Evolutionary conservation across 805 yeast genomes (phyloP).

Genomic region (Kuraishia piskuri): DNA sequence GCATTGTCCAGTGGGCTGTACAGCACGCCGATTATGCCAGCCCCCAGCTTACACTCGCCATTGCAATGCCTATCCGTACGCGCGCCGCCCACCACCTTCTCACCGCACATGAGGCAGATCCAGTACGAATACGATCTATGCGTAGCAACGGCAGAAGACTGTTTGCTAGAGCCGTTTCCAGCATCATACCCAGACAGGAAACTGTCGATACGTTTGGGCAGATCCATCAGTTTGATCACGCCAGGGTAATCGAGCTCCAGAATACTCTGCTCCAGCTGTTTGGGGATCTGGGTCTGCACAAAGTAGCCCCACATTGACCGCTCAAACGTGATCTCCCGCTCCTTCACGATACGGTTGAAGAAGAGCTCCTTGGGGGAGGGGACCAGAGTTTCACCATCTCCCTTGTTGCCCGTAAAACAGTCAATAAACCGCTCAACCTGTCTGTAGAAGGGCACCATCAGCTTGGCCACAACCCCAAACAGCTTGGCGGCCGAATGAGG

Average conservation of each 20-base stretch:
- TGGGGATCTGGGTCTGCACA: constrained; percentile 17
- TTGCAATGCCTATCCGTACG: constrained; percentile 16
- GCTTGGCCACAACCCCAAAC: not conserved
- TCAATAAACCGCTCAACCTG: not conserved
- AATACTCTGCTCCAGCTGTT: constrained; percentile 15
- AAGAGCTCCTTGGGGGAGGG: not conserved
- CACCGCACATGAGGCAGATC: constrained; percentile 35
- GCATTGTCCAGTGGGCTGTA: constrained; percentile 13
- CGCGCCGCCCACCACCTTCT: constrained; percentile 21
- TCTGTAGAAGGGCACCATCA: not conserved
- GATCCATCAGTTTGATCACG: constrained; percentile 38
- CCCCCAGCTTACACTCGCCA: constrained; percentile 21
- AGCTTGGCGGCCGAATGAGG: not conserved
- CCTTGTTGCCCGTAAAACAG: not conserved
- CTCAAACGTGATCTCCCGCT: not conserved
- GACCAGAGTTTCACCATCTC: not conserved
- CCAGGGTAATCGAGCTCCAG: constrained; percentile 43
- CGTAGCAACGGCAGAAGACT: constrained; percentile 22
- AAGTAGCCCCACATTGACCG: not conserved
- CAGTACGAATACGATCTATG: not conserved
- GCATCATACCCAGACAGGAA: constrained; percentile 17
- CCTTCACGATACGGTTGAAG: not conserved
- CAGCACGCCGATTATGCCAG: constrained; percentile 9
- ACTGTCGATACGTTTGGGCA: constrained; percentile 37
- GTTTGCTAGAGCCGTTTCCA: constrained; percentile 18